Evolutionary conservation across 805 yeast species (phyloP).

Genomic region (Saccharomycopsis sp.): DNA sequence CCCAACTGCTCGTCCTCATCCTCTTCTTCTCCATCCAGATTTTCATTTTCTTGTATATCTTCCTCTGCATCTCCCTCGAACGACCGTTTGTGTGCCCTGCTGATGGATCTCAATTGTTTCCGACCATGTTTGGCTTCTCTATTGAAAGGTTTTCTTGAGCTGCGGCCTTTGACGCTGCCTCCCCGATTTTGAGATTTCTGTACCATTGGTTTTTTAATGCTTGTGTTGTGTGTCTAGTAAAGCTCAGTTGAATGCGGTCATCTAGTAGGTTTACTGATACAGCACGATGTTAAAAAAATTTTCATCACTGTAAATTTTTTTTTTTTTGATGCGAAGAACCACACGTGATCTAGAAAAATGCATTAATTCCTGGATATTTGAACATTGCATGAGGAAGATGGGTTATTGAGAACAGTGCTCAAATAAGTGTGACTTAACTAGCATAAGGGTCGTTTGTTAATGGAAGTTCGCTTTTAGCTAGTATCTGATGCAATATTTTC

Average conservation of each 20-base stretch:
- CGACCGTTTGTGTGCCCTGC: slow-evolving; percentile 44
- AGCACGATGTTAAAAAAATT: background rate
- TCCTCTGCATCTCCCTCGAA: slow-evolving; percentile 19
- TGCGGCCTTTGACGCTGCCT: background rate
- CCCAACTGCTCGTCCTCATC: slow-evolving; percentile 22
- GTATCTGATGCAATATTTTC: too few relatives aligned
- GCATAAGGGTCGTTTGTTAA: too few relatives aligned
- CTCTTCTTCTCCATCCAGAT: slow-evolving; percentile 19
- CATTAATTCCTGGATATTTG: background rate
- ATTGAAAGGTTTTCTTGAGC: background rate
- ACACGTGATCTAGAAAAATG: background rate
- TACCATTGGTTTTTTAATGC: background rate
- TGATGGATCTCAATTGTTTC: slow-evolving; percentile 51
- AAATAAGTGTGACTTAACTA: too few relatives aligned
- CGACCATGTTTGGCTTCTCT: slow-evolving; percentile 43
- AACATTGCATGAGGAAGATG: background rate
- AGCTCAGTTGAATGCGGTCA: too few relatives aligned
- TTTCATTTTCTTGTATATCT: slow-evolving; percentile 20
- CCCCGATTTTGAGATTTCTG: background rate
- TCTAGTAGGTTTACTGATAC: too few relatives aligned
- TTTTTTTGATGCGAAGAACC: background rate
- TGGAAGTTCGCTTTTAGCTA: too few relatives aligned
- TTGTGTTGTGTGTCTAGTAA: too few relatives aligned
- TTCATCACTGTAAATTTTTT: background rate
- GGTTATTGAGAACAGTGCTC: too few relatives aligned